Evolutionary conservation across 495 filamentous ascomycete genomes (phyloP).

Genomic region (Podospora fimiseda): DNA sequence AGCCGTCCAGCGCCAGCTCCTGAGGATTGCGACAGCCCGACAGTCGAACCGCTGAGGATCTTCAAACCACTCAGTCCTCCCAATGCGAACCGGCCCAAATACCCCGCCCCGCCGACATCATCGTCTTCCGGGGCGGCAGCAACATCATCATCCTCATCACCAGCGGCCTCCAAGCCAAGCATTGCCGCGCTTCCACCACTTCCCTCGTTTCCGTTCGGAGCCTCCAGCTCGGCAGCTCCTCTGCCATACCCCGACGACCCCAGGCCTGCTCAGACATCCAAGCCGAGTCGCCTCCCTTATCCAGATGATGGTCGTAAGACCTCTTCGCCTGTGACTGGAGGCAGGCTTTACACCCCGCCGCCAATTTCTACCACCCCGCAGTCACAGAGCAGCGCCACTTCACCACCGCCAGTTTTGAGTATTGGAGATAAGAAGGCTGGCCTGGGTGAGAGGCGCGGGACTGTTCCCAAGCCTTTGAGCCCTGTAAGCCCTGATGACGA

Average conservation of each 20-base stretch:
- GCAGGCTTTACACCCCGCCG: slow-evolving; percentile 32
- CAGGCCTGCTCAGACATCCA: slow-evolving; percentile 29
- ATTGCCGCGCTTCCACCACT: slow-evolving; percentile 32
- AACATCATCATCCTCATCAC: slow-evolving; percentile 26
- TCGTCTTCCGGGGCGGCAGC: slow-evolving; percentile 21
- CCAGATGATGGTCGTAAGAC: slow-evolving; percentile 38
- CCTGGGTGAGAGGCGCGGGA: slow-evolving; percentile 66
- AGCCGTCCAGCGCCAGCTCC: slow-evolving; percentile 41
- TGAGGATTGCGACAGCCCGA: slow-evolving; percentile 58
- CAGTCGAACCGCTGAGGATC: slow-evolving; percentile 80
- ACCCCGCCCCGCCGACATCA: slow-evolving; percentile 42
- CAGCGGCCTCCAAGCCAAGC: slow-evolving; percentile 18
- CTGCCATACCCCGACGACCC: slow-evolving; percentile 76
- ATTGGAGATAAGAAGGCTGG: slow-evolving; percentile 47
- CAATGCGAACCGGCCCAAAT: slow-evolving; percentile 45
- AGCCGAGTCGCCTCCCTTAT: slow-evolving; percentile 40
- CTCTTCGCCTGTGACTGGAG: slow-evolving; percentile 21
- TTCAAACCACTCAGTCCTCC: slow-evolving; percentile 58
- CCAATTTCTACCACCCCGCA: slow-evolving; percentile 28
- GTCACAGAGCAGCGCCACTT: slow-evolving; percentile 32
- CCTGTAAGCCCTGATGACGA: slow-evolving; percentile 66
- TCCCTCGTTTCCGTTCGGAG: slow-evolving; percentile 53
- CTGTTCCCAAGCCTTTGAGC: slow-evolving; percentile 68
- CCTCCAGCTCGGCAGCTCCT: slow-evolving; percentile 57
- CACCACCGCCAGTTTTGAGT: slow-evolving; percentile 38